Conservation (phyloP, 2,329 filamentous ascomycete species). For the Fonsecaea pedrosoi region DNA sequence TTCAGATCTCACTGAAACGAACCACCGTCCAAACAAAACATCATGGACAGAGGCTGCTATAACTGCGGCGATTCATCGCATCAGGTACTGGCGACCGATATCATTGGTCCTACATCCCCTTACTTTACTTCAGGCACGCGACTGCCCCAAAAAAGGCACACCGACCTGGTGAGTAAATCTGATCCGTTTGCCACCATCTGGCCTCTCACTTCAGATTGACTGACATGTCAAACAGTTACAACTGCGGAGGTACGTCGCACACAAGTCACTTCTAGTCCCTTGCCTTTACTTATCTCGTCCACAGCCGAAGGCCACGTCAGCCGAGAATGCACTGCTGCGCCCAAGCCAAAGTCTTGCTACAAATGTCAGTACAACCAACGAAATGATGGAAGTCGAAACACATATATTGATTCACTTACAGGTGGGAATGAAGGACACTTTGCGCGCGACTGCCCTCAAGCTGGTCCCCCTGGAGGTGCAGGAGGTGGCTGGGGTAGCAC, state of each 20-base stretch:
- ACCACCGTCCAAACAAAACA: slow-evolving; percentile 3
- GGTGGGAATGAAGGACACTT: slow-evolving; percentile 82
- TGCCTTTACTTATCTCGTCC: slow-evolving; percentile 16
- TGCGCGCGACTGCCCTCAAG: slow-evolving; percentile 63
- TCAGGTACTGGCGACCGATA: slow-evolving; percentile 30
- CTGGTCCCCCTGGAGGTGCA: slow-evolving; percentile 50
- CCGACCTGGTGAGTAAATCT: slow-evolving; percentile 73
- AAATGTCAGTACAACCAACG: slow-evolving; percentile 46
- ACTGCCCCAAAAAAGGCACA: slow-evolving; percentile 83
- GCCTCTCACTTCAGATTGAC: slow-evolving; percentile 33
- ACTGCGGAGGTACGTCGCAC: slow-evolving; percentile 72
- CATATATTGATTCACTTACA: slow-evolving; percentile 70
- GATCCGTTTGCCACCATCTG: slow-evolving; percentile 8
- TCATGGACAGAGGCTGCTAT: slow-evolving; percentile 65
- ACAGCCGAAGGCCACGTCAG: slow-evolving; percentile 75
- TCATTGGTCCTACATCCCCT: slow-evolving; percentile 28
- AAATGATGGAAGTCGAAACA: slow-evolving; percentile 2
- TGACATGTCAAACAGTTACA: slow-evolving; percentile 65
- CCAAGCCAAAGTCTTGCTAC: slow-evolving; percentile 80
- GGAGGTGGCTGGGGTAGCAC: slow-evolving; percentile 56
- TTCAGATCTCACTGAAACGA: neutral
- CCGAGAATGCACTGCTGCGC: slow-evolving; percentile 87
- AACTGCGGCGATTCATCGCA: slow-evolving; percentile 56
- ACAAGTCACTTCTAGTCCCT: slow-evolving; percentile 12
- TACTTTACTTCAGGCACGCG: slow-evolving; percentile 67